Evolutionary conservation across 2,329 filamentous ascomycete genomes (phyloP).

Genomic region (Microsporum audouinii): DNA sequence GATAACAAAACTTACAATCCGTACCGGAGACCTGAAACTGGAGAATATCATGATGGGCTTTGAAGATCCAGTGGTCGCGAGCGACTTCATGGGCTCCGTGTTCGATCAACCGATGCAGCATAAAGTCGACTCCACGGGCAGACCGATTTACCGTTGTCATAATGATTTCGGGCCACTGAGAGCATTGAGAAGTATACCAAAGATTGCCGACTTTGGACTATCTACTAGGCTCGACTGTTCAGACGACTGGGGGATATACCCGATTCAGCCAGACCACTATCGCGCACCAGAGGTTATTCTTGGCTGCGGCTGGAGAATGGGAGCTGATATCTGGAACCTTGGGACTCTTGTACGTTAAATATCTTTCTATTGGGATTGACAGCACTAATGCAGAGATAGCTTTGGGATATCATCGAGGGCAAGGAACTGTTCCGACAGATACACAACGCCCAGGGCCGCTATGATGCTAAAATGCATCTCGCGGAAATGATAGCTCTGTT

Average conservation of each 20-base stretch:
- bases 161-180: conserved; percentile 18
- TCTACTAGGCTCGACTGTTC: conserved; percentile 22
- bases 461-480: conserved; percentile 16
- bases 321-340: conserved; percentile 21
- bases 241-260: conserved; percentile 18
- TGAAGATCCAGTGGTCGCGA: conserved; percentile 8
- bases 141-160: conserved; percentile 17
- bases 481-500: conserved; percentile 12
- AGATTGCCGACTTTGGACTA: conserved; percentile 18
- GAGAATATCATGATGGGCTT: conserved; percentile 12
- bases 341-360: conserved; percentile 23
- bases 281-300: conserved; percentile 24
- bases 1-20: not conserved
- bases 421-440: conserved; percentile 21
- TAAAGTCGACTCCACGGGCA: conserved; percentile 15
- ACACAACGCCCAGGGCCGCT: conserved; percentile 13
- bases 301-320: conserved; percentile 9
- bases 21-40: conserved; percentile 11
- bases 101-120: conserved; percentile 6
- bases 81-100: conserved; percentile 6
- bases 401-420: conserved; percentile 23
- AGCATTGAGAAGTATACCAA: conserved; percentile 14
- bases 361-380: conserved; percentile 14
- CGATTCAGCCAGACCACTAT: conserved; percentile 18
- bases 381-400: conserved; percentile 11